Evolutionary conservation across 495 filamentous ascomycete species (phyloP).

Genomic region (Aspergillus steynii): DNA sequence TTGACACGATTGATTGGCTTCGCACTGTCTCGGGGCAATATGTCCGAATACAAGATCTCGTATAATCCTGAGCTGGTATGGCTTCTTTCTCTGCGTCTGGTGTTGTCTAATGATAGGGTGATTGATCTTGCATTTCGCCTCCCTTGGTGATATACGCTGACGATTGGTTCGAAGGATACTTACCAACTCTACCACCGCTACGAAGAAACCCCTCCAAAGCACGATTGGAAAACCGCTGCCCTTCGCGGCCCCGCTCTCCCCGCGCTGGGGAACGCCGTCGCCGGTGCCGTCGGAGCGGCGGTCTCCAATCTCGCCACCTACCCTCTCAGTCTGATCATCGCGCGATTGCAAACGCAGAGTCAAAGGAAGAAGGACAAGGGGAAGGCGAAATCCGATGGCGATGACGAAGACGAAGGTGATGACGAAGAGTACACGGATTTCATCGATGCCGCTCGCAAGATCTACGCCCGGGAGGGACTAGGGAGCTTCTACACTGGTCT

Average conservation of each 20-base stretch:
- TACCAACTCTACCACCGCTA: constrained; percentile 53
- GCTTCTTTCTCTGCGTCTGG: not conserved
- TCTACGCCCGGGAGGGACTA: constrained; percentile 69
- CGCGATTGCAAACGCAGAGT: constrained; percentile 77
- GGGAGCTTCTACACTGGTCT: constrained; percentile 75
- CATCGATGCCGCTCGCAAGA: constrained; percentile 67
- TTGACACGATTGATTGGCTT: not conserved
- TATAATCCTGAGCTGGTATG: constrained; percentile 37
- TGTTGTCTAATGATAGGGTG: constrained; percentile 1
- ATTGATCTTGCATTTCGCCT: not conserved
- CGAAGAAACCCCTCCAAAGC: constrained; percentile 34
- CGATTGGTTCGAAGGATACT: constrained; percentile 35
- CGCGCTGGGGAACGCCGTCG: constrained; percentile 82
- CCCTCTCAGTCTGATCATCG: constrained; percentile 82
- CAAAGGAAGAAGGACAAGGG: not conserved
- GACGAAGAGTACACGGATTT: constrained; percentile 59
- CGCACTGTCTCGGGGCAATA: constrained; percentile 12
- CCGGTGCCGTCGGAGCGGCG: constrained; percentile 76
- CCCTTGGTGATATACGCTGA: not conserved
- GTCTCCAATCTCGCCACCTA: constrained; percentile 80
- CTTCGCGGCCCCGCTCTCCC: constrained; percentile 62
- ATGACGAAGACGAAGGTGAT: constrained; percentile 36
- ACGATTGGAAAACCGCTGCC: constrained; percentile 38
- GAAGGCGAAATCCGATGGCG: constrained; percentile 11
- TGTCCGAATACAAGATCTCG: constrained; percentile 35